Base-by-base conservation (phyloP, 768 basidiomycete species). In the Megacollybia marginata region DNA sequence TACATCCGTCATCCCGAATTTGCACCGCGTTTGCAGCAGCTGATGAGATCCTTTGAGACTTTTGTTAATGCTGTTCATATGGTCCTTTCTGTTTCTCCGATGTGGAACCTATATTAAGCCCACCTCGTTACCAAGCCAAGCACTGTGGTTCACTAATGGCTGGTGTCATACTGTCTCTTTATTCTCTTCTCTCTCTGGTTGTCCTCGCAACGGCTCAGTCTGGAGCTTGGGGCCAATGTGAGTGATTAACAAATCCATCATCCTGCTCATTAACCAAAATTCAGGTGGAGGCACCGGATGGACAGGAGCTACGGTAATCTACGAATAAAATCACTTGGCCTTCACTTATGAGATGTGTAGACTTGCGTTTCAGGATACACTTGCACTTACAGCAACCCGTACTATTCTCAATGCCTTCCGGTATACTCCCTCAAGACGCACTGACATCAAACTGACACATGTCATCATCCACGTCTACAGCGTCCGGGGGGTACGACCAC, bases 371-470 rank as follows among this genome's bases (percentile, higher is more conserved):
- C 51, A 9, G 57, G 57, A 13, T 55, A 45, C 38, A 50, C 54
- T 23, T 59, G 57, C 49, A 53, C 44, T 5, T 40, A 34, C 7
- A 42, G 44, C 45, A 59, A 57, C 46, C 33, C 46, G 18, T 58
- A 53, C 32, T 54, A 48, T 28, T 54, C 46, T 8, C 53, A 54
- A 33, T 54, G 53, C 36, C 36, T 54, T 11, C 44, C 45, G 6
- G 48, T 44, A 47, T 42, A 49, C 12, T 16, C 31, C 15, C 36
- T 35, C 10, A 7, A 12, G 19, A 11, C 9, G 4, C 2, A 18
- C 48, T 19, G 7, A 15, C 13, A 16, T n/a, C n/a, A n/a, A n/a
- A n/a, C n/a, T n/a, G n/a, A n/a, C n/a, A 76, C 53, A 52, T 63
- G 0, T 52, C 68, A 7, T 48, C 48, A 8, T 19, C 51, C 31